phyloP scores from a whole-genome alignment of 306 rosid genomes.

The Quercus dentata region DNA sequence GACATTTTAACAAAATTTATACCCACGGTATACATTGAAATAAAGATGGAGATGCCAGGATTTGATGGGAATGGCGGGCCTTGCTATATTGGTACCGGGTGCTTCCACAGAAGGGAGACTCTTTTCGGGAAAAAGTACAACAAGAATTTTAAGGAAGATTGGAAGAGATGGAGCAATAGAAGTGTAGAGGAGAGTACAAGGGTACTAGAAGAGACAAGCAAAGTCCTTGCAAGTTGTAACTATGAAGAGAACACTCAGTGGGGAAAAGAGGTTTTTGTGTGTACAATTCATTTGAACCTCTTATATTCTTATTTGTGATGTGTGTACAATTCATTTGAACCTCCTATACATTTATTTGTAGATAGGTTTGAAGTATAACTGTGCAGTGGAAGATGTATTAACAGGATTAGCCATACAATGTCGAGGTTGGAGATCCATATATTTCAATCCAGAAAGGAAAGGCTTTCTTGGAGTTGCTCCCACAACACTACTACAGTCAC shows the following conservation, averaged over 20 bases:
- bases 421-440: slow-evolving; percentile 22
- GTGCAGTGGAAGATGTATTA: slow-evolving; percentile 4
- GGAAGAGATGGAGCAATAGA: background rate
- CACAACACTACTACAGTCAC: background rate
- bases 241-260: background rate
- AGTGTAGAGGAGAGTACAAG: background rate
- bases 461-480: slow-evolving; percentile 6
- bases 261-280: background rate
- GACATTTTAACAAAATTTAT: background rate
- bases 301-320: no score
- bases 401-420: slow-evolving; percentile 18
- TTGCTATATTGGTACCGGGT: background rate
- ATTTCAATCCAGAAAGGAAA: background rate
- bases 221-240: background rate
- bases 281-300: no score
- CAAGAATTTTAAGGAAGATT: background rate
- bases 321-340: background rate
- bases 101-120: background rate
- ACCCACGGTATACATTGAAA: background rate
- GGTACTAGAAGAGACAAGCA: background rate
- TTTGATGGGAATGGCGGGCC: background rate
- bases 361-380: slow-evolving; percentile 19
- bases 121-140: background rate
- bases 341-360: background rate
- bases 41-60: background rate